Evolutionary conservation across 345 rosid genomes (phyloP), one percentile per base, ranked within the genome.

Genomic region (Citrus hindsii): DNA sequence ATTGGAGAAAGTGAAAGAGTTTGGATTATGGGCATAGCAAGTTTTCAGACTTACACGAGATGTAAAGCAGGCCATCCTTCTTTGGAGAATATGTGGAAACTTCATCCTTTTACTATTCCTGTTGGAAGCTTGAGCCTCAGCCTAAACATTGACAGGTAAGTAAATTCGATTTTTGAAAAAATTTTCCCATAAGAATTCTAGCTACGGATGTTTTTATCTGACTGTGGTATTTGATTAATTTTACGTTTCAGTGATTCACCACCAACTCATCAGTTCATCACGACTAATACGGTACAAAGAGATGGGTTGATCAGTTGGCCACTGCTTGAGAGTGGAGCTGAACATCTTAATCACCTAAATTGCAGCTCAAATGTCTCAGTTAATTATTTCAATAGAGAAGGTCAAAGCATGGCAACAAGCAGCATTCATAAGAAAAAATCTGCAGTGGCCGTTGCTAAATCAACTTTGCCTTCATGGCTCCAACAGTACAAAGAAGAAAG

Each of bases 391-490:
- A 79, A 82, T 25, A 85, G 72, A 53, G 87, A 84, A 63, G 78
- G 71, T 73, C 84, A 76, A 79, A 83, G 67, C 77, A 70, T 76
- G 13, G 76, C 53, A 48, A 22, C 42, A 38, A 25, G 80, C 55
- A 74, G 77, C 64, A 53, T 58, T 25, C 81, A 53, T 6, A 60
- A 64, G 62, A 84, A 83, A 70, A 82, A 81, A 56, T 25, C 64
- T 5, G 35, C 69, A 3, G 58, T 5, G 6, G 25, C 24, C 61
- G 76, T 86, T 5, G 67, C 74, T 28, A 79, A 77, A 71, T 86
- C 90, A 79, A 86, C 82, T 77, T 81, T 92, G 85, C 95, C 95
- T 33, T 66, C 81, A 38, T 92, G 95, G 95, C 90, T 92, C 24
- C 89, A 81, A 71, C 85, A 82, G 77, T 80, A 83, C 85, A 90